Conservation (phyloP, 805 yeast genomes). For the Metschnikowia lunata region DNA sequence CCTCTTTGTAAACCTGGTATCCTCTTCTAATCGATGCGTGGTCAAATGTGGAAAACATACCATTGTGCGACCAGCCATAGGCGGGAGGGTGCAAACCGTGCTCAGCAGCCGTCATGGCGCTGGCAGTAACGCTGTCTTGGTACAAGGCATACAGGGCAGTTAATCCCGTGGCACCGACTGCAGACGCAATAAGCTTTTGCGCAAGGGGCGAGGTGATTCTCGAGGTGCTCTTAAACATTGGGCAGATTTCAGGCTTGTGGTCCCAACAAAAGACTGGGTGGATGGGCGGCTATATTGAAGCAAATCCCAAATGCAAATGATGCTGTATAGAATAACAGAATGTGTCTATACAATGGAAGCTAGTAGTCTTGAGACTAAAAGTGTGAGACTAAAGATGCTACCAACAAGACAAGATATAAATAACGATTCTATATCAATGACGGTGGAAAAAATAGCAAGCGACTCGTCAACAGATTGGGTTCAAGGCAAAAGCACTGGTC, state of each 20-base stretch:
- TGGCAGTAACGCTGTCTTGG: slow-evolving; percentile 80
- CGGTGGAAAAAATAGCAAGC: too few species aligned
- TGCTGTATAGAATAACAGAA: slow-evolving; percentile 1
- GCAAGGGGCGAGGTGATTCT: slow-evolving; percentile 20
- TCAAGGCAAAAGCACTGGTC: too few species aligned
- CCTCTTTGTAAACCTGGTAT: slow-evolving; percentile 97
- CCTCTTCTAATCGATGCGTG: slow-evolving; percentile 98
- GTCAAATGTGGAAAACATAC: slow-evolving; percentile 86
- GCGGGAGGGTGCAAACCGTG: slow-evolving; percentile 97
- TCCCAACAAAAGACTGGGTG: neutral
- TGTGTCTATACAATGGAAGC: slow-evolving; percentile 1
- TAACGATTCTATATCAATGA: too few species aligned
- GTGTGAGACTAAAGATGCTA: too few species aligned
- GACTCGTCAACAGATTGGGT: too few species aligned
- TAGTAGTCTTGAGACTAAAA: too few species aligned
- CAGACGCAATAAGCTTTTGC: slow-evolving; percentile 55
- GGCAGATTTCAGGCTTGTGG: neutral
- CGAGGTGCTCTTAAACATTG: slow-evolving; percentile 16
- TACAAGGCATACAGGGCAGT: slow-evolving; percentile 78
- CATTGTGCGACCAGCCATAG: slow-evolving; percentile 90
- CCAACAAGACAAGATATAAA: too few species aligned
- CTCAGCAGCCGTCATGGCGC: slow-evolving; percentile 98
- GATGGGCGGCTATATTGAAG: neutral
- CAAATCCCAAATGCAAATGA: slow-evolving; percentile 4
- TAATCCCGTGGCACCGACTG: slow-evolving; percentile 71